Percentiles rank a stretch among this genome's conserved stretches.
Evolutionary conservation across 768 basidiomycete species (phyloP).

Genomic region (Auricularia cornea): DNA sequence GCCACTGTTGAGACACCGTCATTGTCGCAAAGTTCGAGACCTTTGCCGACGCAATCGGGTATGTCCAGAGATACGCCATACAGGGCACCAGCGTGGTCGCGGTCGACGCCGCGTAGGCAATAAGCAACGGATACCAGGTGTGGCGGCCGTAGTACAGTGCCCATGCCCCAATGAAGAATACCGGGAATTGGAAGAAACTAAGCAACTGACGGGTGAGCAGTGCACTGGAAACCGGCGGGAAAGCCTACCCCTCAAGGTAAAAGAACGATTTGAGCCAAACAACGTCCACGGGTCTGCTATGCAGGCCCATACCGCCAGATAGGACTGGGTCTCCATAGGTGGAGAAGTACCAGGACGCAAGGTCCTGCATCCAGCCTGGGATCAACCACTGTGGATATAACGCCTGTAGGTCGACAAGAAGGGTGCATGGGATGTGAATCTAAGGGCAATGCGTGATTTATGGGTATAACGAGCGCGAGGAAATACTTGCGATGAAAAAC

Average conservation of each 20-base stretch:
- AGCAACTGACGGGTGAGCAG: background rate
- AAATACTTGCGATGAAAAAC: conserved; percentile 18
- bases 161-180: background rate
- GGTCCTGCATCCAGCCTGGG: conserved; percentile 12
- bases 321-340: conserved; percentile 3
- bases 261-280: background rate
- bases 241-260: background rate
- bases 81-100: background rate
- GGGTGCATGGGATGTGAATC: conserved; percentile 26
- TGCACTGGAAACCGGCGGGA: background rate
- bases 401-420: conserved; percentile 26
- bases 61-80: background rate
- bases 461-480: background rate
- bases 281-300: background rate
- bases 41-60: background rate
- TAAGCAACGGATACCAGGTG: background rate
- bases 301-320: conserved; percentile 2
- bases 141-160: background rate
- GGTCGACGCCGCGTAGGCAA: background rate
- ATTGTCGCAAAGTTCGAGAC: background rate
- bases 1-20: background rate
- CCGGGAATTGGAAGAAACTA: background rate
- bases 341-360: conserved; percentile 6
- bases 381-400: conserved; percentile 23
- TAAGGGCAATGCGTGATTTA: conserved; percentile 1